Conservation (phyloP, 306 rosid genomes). For the Astragalus glycyphyllos region DNA sequence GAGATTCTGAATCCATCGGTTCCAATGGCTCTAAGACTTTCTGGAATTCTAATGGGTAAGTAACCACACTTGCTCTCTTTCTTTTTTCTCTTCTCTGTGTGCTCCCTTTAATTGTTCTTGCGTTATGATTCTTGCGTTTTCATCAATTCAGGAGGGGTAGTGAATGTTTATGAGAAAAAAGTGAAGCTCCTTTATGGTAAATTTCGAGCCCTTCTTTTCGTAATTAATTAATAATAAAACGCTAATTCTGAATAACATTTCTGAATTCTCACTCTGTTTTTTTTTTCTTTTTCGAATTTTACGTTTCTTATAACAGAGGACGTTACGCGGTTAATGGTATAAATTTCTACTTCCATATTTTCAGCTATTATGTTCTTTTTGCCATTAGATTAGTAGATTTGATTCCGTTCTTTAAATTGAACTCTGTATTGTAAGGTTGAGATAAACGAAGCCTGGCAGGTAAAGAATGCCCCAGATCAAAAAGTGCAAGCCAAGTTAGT, state of each 20-base stretch:
- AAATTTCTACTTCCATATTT: neutral
- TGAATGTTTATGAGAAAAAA: conserved; percentile 86
- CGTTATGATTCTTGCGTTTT: neutral
- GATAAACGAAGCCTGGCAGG: conserved; percentile 82
- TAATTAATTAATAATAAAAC: neutral
- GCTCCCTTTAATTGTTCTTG: too few species aligned
- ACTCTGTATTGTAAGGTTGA: conserved; percentile 66
- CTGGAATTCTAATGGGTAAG: conserved; percentile 99
- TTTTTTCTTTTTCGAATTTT: conserved; percentile 16
- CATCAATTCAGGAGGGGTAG: conserved; percentile 78
- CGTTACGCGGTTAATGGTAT: conserved; percentile 82
- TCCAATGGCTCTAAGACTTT: conserved; percentile 95
- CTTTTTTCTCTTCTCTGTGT: neutral
- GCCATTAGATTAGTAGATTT: neutral
- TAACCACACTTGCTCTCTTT: neutral
- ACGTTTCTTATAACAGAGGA: conserved; percentile 65
- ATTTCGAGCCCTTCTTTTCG: neutral
- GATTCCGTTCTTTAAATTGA: neutral
- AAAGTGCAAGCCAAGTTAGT: conserved; percentile 78
- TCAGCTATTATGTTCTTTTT: neutral
- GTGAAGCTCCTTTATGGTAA: conserved; percentile 74
- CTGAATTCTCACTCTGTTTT: conserved; percentile 2
- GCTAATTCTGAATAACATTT: neutral
- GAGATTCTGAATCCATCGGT: conserved; percentile 87
- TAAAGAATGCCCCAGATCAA: conserved; percentile 62